Evolutionary conservation across 2,329 filamentous ascomycete genomes (phyloP), one percentile per base, ranked within the genome.

Genomic region (Fusarium sulawesiense): DNA sequence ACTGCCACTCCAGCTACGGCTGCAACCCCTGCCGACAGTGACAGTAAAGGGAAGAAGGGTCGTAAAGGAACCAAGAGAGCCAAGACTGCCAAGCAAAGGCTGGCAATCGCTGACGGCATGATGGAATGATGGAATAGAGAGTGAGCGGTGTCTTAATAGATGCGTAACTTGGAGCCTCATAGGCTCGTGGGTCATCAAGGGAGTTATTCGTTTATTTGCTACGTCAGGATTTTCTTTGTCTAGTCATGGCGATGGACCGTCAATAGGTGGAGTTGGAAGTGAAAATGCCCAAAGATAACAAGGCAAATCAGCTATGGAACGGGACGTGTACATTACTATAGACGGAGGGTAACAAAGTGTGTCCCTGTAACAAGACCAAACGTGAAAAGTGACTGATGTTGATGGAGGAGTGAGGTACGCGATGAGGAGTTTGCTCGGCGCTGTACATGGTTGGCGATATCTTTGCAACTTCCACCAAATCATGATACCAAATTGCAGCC

Each of bases 1-100:
- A 79, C 80, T 25, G 97, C 93, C 4, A 96, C 94, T 37, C 90
- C 94, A 1, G 93, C 93, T 7, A 96, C 94, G 32, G 90, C 93
- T 1, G 93, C 93, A 6, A 98, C 96, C 2, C 94, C 94, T 1
- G 87, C 92, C 13, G 88, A 89, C 42, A 85, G 87, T 18, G 78
- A 86, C 34, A 77, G 80, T 34, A 85, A 83, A 72, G 78, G 82
- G 60, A 87, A 86, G 62, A 88, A 84, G 60, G 88, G 87, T 47
- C 89, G 87, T 8, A 91, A 91, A 77, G 71, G 75, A 32, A 70
- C 71, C 14, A 77, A 86, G 67, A 86, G 84, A 59, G 89, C 89
- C 61, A 92, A 92, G 81, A 91, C 89, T 18, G 85, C 89, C 5
- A 91, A 91, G 78, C 89, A 92, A 77, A 83, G 89, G 60, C 84